Conservation (phyloP, 129 eudicot genomes). For the Apium graveolens region DNA sequence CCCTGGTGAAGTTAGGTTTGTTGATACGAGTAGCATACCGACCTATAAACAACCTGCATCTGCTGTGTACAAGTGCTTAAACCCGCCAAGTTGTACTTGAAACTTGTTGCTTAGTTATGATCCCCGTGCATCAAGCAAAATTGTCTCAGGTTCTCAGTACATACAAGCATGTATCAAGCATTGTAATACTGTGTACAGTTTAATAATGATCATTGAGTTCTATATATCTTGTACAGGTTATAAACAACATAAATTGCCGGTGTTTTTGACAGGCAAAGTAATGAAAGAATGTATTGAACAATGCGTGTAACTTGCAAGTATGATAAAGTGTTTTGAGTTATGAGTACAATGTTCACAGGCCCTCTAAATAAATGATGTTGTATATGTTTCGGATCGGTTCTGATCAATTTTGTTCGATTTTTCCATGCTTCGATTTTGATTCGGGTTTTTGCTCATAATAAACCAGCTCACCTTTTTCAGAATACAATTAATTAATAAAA, state of each 20-base stretch:
- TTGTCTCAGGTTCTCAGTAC: background rate
- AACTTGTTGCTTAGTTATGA: background rate
- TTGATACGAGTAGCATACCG: constrained; percentile 79
- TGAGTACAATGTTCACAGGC: background rate
- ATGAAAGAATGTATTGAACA: background rate
- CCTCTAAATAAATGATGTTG: too few relatives aligned
- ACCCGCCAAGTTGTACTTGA: constrained; percentile 80
- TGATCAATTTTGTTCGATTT: too few relatives aligned
- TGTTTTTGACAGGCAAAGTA: background rate
- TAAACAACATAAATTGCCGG: background rate
- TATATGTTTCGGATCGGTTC: too few relatives aligned
- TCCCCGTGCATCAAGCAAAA: background rate
- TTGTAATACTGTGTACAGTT: background rate
- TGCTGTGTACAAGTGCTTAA: constrained; percentile 67
- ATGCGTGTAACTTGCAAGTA: background rate
- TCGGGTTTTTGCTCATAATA: too few relatives aligned
- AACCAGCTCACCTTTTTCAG: too few relatives aligned
- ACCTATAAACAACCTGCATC: constrained; percentile 80
- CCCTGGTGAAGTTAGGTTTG: constrained; percentile 86
- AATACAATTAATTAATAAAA: too few relatives aligned
- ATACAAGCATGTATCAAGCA: background rate
- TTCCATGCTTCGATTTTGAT: too few relatives aligned
- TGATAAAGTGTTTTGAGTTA: too few relatives aligned
- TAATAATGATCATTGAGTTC: background rate
- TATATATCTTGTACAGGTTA: too few relatives aligned